Percentiles rank a stretch among this genome's conserved stretches.
Evolutionary conservation across 257 asterid species (phyloP).

Genomic region (Solanum chmielewskii): DNA sequence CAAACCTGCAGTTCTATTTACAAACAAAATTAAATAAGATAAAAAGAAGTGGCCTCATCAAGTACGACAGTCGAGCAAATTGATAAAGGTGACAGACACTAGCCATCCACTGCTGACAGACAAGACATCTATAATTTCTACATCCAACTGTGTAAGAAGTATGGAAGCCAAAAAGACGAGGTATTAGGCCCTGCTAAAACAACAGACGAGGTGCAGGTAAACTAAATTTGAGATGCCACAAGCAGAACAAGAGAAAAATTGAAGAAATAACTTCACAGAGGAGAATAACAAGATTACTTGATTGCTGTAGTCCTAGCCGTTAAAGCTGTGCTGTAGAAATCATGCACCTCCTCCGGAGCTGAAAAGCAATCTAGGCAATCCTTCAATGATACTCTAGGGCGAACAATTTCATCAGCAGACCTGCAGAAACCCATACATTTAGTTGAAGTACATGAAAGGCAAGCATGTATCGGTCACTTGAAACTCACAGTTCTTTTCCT

Average conservation of each 20-base stretch:
- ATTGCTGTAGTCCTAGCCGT: slow-evolving; percentile 74
- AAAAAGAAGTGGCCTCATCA: neutral
- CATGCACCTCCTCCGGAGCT: slow-evolving; percentile 84
- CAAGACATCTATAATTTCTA: neutral
- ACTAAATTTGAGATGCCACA: neutral
- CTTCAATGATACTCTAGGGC: slow-evolving; percentile 82
- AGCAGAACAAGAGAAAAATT: neutral
- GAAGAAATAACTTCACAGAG: too few species aligned
- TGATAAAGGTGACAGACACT: neutral
- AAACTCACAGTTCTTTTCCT: slow-evolving; percentile 78
- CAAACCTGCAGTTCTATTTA: slow-evolving; percentile 78
- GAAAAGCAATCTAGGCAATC: slow-evolving; percentile 82
- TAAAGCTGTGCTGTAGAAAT: slow-evolving; percentile 78
- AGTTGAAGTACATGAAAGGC: slow-evolving; percentile 4
- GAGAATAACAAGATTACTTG: slow-evolving; percentile 37
- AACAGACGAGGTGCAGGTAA: neutral
- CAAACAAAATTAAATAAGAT: neutral
- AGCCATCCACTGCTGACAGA: neutral
- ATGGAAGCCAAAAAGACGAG: neutral
- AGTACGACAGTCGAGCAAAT: neutral
- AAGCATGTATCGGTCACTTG: neutral
- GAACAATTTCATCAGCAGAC: slow-evolving; percentile 67
- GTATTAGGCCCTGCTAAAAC: neutral
- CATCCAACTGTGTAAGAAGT: neutral
- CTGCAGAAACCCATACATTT: slow-evolving; percentile 26